Evolutionary conservation across 1,139 yeast genomes (phyloP).

Genomic region (Yamadazyma friedrichii): DNA sequence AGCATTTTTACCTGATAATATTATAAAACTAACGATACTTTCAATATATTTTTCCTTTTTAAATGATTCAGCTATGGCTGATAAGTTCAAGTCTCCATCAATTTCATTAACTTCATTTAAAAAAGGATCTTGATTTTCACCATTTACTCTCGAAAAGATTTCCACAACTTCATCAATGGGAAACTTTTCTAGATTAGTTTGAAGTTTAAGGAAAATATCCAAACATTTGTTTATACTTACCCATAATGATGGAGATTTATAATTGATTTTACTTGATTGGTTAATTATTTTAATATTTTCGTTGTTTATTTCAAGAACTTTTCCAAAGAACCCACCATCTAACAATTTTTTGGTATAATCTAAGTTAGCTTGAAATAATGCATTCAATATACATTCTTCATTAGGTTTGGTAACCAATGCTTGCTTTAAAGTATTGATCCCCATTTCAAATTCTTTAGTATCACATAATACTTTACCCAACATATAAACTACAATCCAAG

Average conservation of each 20-base stretch:
- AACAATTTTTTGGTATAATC: slow-evolving; percentile 54
- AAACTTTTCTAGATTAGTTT: slow-evolving; percentile 37
- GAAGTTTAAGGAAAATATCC: slow-evolving; percentile 43
- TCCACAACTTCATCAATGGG: slow-evolving; percentile 42
- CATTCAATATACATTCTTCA: slow-evolving; percentile 57
- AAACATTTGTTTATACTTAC: slow-evolving; percentile 50
- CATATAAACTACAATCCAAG: slow-evolving; percentile 64
- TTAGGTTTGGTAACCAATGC: slow-evolving; percentile 46
- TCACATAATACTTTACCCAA: slow-evolving; percentile 60
- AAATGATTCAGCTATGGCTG: slow-evolving; percentile 12
- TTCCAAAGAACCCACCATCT: slow-evolving; percentile 63
- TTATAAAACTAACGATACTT: slow-evolving; percentile 22
- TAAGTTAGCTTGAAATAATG: slow-evolving; percentile 58
- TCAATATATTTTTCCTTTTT: slow-evolving; percentile 17
- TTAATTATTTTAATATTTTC: slow-evolving; percentile 53
- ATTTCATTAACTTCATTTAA: slow-evolving; percentile 17
- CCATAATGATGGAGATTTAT: slow-evolving; percentile 53
- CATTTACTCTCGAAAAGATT: slow-evolving; percentile 23
- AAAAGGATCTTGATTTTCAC: slow-evolving; percentile 47
- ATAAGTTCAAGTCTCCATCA: slow-evolving; percentile 12
- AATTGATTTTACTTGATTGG: slow-evolving; percentile 36
- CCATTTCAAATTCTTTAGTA: slow-evolving; percentile 38
- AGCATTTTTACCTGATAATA: slow-evolving; percentile 30
- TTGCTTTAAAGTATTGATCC: slow-evolving; percentile 28
- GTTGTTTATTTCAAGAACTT: slow-evolving; percentile 39